phyloP scores from a whole-genome alignment of 257 asterid species.

The Lycium ferocissimum region DNA sequence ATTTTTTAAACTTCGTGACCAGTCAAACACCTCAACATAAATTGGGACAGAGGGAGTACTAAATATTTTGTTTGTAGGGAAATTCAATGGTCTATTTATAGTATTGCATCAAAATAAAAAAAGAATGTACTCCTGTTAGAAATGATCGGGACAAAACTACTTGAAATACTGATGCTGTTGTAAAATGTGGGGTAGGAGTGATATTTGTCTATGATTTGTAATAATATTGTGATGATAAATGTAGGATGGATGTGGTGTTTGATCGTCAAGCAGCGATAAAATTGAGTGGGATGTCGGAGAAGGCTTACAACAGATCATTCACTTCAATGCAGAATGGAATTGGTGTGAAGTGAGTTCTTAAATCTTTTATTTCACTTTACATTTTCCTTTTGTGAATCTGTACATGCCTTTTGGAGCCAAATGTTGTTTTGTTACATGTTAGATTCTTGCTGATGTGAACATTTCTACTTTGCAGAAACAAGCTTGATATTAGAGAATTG shows the following conservation, averaged over 20 bases:
- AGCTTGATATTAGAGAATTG: constrained; percentile 84
- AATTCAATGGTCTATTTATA: not conserved
- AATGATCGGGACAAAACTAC: not conserved
- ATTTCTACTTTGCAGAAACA: constrained; percentile 57
- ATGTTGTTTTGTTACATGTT: constrained; percentile 22
- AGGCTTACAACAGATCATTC: constrained; percentile 85
- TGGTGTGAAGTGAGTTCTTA: constrained; percentile 72
- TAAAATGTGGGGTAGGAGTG: not conserved
- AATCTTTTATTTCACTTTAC: not conserved
- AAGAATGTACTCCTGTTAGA: not conserved
- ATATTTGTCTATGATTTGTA: constrained; percentile 15
- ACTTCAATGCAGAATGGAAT: constrained; percentile 93
- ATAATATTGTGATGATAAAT: constrained; percentile 18
- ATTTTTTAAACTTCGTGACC: too few species aligned
- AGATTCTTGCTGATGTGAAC: not conserved
- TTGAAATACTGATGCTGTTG: not conserved
- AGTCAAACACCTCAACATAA: too few species aligned
- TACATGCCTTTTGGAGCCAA: not conserved
- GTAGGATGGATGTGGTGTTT: constrained; percentile 78
- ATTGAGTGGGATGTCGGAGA: constrained; percentile 89
- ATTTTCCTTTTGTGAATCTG: constrained; percentile 2
- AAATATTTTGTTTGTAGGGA: not conserved
- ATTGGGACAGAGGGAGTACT: too few species aligned
- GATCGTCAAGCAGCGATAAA: constrained; percentile 77
- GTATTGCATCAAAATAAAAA: not conserved